phyloP scores from a whole-genome alignment of 2,329 filamentous ascomycete species.

The Pseudogymnoascus sp. region DNA sequence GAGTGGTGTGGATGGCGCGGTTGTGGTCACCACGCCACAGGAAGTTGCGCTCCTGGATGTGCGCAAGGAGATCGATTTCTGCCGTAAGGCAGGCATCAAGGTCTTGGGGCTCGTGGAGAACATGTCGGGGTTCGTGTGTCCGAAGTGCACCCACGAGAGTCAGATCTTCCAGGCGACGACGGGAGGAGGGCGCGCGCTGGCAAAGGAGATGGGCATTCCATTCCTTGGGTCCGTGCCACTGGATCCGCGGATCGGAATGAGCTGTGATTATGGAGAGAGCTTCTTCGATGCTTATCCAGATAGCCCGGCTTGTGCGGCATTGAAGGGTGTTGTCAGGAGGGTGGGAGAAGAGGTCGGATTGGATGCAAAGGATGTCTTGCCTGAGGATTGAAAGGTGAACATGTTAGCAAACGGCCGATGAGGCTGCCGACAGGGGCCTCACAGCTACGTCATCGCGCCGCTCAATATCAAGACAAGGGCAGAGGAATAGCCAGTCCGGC shows the following conservation, averaged over 20 bases:
- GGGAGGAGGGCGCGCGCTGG: conserved; percentile 73
- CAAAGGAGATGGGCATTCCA: conserved; percentile 77
- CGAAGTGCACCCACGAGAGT: conserved; percentile 72
- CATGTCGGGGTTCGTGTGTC: conserved; percentile 96
- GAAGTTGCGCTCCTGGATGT: conserved; percentile 90
- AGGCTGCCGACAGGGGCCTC: not conserved
- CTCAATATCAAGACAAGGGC: not conserved
- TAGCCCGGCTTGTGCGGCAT: conserved; percentile 78
- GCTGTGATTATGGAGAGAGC: conserved; percentile 94
- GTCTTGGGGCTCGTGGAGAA: conserved; percentile 92
- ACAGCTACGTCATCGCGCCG: not conserved
- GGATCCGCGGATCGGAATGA: conserved; percentile 90
- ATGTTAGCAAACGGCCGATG: not conserved
- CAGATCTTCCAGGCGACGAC: conserved; percentile 91
- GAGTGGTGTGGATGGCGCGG: conserved; percentile 85
- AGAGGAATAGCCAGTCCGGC: not conserved
- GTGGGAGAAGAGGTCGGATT: conserved; percentile 61
- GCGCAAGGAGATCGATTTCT: conserved; percentile 96
- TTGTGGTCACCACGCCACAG: conserved; percentile 90
- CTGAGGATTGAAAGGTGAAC: not conserved
- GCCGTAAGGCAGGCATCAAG: conserved; percentile 82
- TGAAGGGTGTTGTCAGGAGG: conserved; percentile 71
- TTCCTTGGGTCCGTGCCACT: conserved; percentile 87
- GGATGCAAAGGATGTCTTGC: conserved; percentile 46
- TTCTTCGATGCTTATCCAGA: conserved; percentile 93